Conservation (phyloP, 768 basidiomycete species). For the Pleurotus ostreatus region DNA sequence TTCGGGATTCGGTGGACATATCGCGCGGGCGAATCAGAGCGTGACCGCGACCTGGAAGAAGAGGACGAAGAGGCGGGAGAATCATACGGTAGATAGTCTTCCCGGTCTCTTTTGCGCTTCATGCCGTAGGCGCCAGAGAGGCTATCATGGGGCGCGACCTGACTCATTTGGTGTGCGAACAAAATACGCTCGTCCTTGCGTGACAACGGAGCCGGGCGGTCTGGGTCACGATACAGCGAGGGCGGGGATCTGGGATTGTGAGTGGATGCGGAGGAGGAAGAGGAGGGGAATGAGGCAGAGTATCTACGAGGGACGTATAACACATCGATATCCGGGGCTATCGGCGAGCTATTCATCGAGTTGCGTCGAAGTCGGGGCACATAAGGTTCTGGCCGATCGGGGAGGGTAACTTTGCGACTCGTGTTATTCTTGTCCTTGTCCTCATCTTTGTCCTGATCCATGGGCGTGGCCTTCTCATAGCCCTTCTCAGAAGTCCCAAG, state of each 20-base stretch:
- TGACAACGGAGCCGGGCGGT: not conserved
- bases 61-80: not conserved
- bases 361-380: too few species aligned
- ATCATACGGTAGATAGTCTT: not conserved
- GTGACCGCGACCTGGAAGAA: not conserved
- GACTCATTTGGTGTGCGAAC: too few species aligned
- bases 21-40: not conserved
- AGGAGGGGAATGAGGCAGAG: not conserved
- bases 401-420: too few species aligned
- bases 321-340: too few species aligned
- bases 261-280: not conserved
- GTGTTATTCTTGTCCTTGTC: too few species aligned
- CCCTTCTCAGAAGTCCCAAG: too few species aligned
- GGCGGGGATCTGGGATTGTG: not conserved
- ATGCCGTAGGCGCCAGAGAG: not conserved
- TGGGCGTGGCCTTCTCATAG: too few species aligned
- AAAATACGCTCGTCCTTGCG: too few species aligned
- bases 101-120: not conserved
- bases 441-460: too few species aligned
- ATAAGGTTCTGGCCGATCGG: too few species aligned
- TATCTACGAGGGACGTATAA: not conserved
- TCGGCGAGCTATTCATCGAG: too few species aligned
- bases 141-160: not conserved
- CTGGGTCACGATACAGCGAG: not conserved
- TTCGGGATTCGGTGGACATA: not conserved